Evolutionary conservation across 441 rosid species (phyloP).

Genomic region (Codiaeum variegatum): DNA sequence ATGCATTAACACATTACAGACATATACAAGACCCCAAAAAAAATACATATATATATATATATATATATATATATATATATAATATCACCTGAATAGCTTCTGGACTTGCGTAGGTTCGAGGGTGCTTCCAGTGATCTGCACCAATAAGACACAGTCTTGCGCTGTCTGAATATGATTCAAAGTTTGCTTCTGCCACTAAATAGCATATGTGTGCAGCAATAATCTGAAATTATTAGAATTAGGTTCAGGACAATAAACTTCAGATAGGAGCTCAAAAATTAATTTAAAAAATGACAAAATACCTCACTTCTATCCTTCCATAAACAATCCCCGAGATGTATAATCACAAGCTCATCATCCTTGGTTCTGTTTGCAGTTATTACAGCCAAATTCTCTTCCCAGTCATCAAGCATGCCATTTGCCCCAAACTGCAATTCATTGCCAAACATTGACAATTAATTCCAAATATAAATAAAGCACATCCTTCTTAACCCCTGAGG

Average conservation of each 20-base stretch:
- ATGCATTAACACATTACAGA: not conserved
- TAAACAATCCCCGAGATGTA: conserved; percentile 95
- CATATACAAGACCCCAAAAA: too few relatives aligned
- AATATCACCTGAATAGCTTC: conserved; percentile 96
- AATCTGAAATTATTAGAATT: conserved; percentile 45
- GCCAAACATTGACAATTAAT: conserved; percentile 10
- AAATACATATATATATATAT: too few relatives aligned
- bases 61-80: too few relatives aligned
- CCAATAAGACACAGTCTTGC: conserved; percentile 94
- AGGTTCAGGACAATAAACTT: conserved; percentile 22
- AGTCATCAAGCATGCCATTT: conserved; percentile 85
- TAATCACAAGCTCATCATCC: conserved; percentile 90
- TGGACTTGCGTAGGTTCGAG: conserved; percentile 87
- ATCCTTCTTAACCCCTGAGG: not conserved
- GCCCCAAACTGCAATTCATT: conserved; percentile 49
- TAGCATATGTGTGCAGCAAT: conserved; percentile 95
- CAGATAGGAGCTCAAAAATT: conserved; percentile 8
- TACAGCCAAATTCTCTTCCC: conserved; percentile 98
- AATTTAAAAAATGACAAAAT: conserved; percentile 15
- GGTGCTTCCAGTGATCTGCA: conserved; percentile 93
- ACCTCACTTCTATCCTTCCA: conserved; percentile 99
- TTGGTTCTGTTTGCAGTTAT: conserved; percentile 95
- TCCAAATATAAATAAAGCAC: not conserved
- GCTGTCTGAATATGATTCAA: conserved; percentile 85
- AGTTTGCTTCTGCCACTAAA: conserved; percentile 88